Evolutionary conservation across 176 grass and related monocot genomes (phyloP).

Genomic region (Rhipidocladum racemiflorum): DNA sequence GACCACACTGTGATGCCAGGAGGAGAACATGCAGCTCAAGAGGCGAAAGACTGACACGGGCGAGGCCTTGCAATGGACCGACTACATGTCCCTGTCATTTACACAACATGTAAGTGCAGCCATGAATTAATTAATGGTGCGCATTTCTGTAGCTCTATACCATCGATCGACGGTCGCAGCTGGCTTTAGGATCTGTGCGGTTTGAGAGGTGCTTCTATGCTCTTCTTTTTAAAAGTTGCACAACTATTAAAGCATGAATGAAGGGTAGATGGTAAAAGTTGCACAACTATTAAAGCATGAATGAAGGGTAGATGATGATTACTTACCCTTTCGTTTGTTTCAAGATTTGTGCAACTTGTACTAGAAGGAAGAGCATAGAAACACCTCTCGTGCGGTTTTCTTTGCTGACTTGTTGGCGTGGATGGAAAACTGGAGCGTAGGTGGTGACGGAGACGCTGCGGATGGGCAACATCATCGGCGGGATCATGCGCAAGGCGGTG

Average conservation of each 20-base stretch:
- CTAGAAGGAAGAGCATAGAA: too few species aligned
- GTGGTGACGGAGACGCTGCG: slow-evolving; percentile 77
- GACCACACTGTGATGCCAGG: slow-evolving; percentile 37
- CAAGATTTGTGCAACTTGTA: too few species aligned
- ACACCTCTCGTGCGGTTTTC: too few species aligned
- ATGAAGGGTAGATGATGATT: too few species aligned
- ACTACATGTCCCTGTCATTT: slow-evolving; percentile 92
- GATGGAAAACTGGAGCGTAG: slow-evolving; percentile 3
- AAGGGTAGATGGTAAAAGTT: too few species aligned
- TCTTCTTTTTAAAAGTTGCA: too few species aligned
- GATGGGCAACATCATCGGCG: slow-evolving; percentile 84
- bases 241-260: too few species aligned
- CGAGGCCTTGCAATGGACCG: slow-evolving; percentile 65
- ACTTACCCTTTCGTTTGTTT: too few species aligned
- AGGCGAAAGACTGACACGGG: slow-evolving; percentile 43
- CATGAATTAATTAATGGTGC: background rate
- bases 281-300: too few species aligned
- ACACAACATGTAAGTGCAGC: slow-evolving; percentile 76
- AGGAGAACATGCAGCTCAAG: slow-evolving; percentile 88
- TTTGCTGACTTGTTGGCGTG: too few species aligned
- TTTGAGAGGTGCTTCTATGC: too few species aligned
- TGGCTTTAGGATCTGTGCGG: background rate
- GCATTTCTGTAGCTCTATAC: background rate
- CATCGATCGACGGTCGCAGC: too few species aligned
- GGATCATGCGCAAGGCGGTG: slow-evolving; percentile 94